Evolutionary conservation across 1,284 basidiomycete genomes (phyloP), one percentile per base, ranked within the genome.

Genomic region (Malassezia dermatis): DNA sequence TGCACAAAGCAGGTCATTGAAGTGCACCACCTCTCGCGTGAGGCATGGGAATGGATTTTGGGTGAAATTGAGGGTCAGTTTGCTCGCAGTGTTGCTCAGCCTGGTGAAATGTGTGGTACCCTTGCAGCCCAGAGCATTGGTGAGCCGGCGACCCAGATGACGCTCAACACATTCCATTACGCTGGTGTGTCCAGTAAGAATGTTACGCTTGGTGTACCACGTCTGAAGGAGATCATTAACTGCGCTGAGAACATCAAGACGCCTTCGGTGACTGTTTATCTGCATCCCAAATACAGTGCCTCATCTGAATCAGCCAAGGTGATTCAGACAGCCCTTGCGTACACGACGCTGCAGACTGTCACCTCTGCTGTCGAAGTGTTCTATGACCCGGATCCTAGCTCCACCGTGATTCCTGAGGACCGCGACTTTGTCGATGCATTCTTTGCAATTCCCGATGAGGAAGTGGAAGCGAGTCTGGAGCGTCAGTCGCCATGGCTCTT

Each of bases 71-170:
- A 98, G 75, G 64, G 64, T 0, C 70, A 74, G 40, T 74, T 73
- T 48, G 81, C 86, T 31, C 88, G 90, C 75, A 88, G 91, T 1
- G 73, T 95, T 2, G 89, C 82, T 23, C 86, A 93, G 70, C 88
- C 94, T 0, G 91, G 93, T 48, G 94, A 98, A 78, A 98, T 98
- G 94, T 98, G 94, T 66, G 94, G 94, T 44, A 96, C 90, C 0
- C 82, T 98, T 13, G 87, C 94, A 32, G 94, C 94, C 0, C 94
- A 98, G 77, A 95, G 90, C 4, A 99, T 98, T 63, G 94, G 94
- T 77, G 94, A 98, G 80, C 94, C 94, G 0, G 94, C 94, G 2
- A 99, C 94, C 1, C 94, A 99, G 76, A 99, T 99, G 94, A 99
- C 94, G 30, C 79, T 99, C 64, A 99, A 99, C 76, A 99, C 94